Percentiles rank a stretch among this genome's conserved stretches.
Evolutionary conservation across 192 early-diverging fungal species (phyloP).

Genomic region (Backusella tuberculispora): DNA sequence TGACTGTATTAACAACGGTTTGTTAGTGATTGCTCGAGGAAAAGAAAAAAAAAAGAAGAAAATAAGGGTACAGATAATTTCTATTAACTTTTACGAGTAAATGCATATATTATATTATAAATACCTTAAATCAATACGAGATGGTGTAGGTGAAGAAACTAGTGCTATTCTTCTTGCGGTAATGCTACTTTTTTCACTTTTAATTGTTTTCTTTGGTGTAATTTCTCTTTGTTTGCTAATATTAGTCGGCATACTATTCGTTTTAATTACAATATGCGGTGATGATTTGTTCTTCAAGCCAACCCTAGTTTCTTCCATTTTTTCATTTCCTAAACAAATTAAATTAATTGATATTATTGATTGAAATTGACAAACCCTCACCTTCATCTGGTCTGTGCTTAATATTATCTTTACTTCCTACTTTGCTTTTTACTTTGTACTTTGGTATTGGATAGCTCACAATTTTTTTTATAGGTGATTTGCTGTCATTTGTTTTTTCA

Average conservation of each 20-base stretch:
- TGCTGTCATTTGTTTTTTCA: not conserved
- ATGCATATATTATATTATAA: not conserved
- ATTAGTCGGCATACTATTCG: not conserved
- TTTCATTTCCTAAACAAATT: not conserved
- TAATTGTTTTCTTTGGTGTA: not conserved
- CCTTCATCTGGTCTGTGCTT: slow-evolving; percentile 29
- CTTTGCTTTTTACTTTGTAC: slow-evolving; percentile 25
- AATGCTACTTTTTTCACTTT: not conserved
- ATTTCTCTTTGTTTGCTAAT: not conserved
- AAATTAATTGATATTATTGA: slow-evolving; percentile 51
- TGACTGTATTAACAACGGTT: slow-evolving; percentile 11
- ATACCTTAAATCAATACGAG: slow-evolving; percentile 10
- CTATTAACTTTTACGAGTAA: slow-evolving; percentile 6
- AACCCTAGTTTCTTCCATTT: not conserved
- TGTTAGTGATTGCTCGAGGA: slow-evolving; percentile 6
- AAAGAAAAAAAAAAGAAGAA: not conserved
- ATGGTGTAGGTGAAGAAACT: not conserved
- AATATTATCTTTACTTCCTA: slow-evolving; percentile 28
- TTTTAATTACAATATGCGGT: not conserved
- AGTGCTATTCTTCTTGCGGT: not conserved
- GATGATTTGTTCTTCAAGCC: not conserved
- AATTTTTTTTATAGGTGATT: slow-evolving; percentile 17
- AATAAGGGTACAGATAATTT: not conserved
- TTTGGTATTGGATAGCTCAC: slow-evolving; percentile 4
- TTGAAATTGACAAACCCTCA: slow-evolving; percentile 69